Percentiles rank a stretch among this genome's conserved stretches.
phyloP scores from a whole-genome alignment of 2,329 filamentous ascomycete genomes.

The Botryotinia convoluta region DNA sequence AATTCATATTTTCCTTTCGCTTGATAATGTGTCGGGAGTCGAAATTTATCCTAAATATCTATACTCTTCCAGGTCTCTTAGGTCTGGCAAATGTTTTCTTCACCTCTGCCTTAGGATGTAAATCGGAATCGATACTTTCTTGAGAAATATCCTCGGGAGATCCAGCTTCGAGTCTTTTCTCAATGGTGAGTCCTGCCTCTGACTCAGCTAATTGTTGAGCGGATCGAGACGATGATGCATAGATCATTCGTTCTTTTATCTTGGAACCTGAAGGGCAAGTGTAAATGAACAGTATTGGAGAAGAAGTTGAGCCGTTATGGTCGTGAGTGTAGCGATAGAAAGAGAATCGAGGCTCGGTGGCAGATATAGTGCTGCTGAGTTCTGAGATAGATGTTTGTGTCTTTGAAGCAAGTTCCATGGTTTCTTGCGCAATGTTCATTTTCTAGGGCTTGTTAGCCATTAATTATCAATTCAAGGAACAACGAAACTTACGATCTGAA shows the following conservation, averaged over 20 bases:
- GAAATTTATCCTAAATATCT: conserved; percentile 15
- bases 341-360: conserved; percentile 70
- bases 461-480: neutral
- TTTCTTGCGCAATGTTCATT: conserved; percentile 70
- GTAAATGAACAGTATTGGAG: conserved; percentile 75
- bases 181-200: conserved; percentile 63
- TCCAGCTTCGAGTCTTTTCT: conserved; percentile 68
- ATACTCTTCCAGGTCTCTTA: conserved; percentile 65
- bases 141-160: conserved; percentile 70
- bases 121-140: conserved; percentile 60
- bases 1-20: conserved; percentile 1
- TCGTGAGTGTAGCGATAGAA: conserved; percentile 69
- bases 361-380: conserved; percentile 59
- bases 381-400: conserved; percentile 55
- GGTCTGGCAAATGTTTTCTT: conserved; percentile 73
- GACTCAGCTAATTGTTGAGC: conserved; percentile 64
- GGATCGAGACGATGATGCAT: conserved; percentile 67
- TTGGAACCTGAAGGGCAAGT: conserved; percentile 71
- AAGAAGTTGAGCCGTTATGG: conserved; percentile 50
- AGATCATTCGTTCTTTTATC: conserved; percentile 84
- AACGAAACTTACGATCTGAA: conserved; percentile 59
- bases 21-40: neutral
- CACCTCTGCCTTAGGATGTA: conserved; percentile 64
- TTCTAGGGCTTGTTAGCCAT: conserved; percentile 46
- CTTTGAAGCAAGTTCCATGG: conserved; percentile 60